Conservation (phyloP, 345 rosid species). For the Brassica cretica region DNA sequence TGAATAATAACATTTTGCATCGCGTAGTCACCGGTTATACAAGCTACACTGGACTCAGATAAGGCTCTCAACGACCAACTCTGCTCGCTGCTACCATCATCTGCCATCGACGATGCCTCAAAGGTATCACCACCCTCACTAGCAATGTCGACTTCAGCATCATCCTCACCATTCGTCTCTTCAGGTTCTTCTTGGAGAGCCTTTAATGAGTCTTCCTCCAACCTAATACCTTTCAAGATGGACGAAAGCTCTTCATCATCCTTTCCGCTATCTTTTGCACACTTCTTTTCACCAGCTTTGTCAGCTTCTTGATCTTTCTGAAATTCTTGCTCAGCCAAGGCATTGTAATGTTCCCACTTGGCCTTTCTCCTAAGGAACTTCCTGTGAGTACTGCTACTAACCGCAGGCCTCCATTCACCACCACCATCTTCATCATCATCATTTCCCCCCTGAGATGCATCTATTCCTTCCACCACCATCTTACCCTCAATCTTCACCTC, state of each 20-base stretch:
- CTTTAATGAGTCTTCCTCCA: constrained; percentile 60
- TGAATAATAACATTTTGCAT: constrained; percentile 96
- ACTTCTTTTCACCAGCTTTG: constrained; percentile 34
- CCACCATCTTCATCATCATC: constrained; percentile 51
- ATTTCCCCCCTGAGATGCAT: constrained; percentile 79
- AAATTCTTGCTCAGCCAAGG: constrained; percentile 58
- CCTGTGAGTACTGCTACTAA: constrained; percentile 87
- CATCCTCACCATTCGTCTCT: constrained; percentile 33
- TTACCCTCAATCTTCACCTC: constrained; percentile 74
- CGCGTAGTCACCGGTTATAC: constrained; percentile 88
- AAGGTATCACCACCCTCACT: constrained; percentile 48
- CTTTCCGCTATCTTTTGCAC: constrained; percentile 31
- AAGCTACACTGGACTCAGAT: constrained; percentile 91
- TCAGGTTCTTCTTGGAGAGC: constrained; percentile 46
- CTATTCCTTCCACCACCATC: constrained; percentile 86
- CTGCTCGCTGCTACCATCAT: constrained; percentile 78
- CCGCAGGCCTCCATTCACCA: constrained; percentile 90
- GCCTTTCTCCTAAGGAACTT: constrained; percentile 80
- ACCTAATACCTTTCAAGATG: constrained; percentile 61
- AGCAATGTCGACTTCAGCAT: constrained; percentile 32
- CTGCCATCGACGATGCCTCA: constrained; percentile 49
- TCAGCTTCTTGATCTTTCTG: constrained; percentile 51
- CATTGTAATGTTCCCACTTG: constrained; percentile 46
- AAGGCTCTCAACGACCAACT: constrained; percentile 83
- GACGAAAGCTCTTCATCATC: constrained; percentile 47